Conservation (phyloP, 352 stramenopile genomes). For the Globisporangium nunn region DNA sequence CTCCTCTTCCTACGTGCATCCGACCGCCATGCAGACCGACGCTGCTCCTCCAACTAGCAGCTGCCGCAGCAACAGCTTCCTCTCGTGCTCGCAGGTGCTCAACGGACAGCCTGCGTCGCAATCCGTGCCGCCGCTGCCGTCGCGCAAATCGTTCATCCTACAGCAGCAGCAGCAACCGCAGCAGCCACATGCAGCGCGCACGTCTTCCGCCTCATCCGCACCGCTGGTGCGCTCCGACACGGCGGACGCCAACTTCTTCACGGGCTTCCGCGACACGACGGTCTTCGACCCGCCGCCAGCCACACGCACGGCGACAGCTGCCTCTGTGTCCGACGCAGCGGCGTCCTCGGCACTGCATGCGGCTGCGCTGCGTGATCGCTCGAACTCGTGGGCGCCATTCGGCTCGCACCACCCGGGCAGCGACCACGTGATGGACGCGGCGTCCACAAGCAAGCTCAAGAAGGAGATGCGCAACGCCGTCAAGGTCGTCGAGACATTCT, state of each 20-base stretch:
- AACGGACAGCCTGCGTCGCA: slow-evolving; percentile 13
- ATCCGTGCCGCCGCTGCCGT: slow-evolving; percentile 21
- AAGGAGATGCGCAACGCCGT: slow-evolving; percentile 58
- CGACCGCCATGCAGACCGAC: not conserved
- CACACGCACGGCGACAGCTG: slow-evolving; percentile 4
- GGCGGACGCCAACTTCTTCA: slow-evolving; percentile 25
- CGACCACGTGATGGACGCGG: slow-evolving; percentile 46
- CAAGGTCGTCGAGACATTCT: slow-evolving; percentile 64
- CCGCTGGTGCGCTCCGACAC: slow-evolving; percentile 33
- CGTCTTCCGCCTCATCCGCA: not conserved
- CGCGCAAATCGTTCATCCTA: slow-evolving; percentile 44
- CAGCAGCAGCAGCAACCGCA: slow-evolving; percentile 20
- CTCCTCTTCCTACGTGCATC: too few species aligned
- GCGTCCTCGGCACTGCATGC: slow-evolving; percentile 14
- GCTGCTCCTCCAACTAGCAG: not conserved
- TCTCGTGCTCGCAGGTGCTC: slow-evolving; percentile 10
- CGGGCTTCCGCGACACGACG: slow-evolving; percentile 10
- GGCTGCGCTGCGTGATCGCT: slow-evolving; percentile 43
- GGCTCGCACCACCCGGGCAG: slow-evolving; percentile 17
- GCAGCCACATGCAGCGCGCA: not conserved
- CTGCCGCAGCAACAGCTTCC: slow-evolving; percentile 12
- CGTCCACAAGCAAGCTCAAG: slow-evolving; percentile 47
- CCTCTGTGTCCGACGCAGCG: slow-evolving; percentile 3
- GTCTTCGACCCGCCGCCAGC: slow-evolving; percentile 16
- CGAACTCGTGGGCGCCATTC: slow-evolving; percentile 43